These are phyloP conservation scores for Verticillium nubilum DNA, from an alignment of 2,329 filamentous ascomycete genomes.

Conservation along the genomic window DNA sequence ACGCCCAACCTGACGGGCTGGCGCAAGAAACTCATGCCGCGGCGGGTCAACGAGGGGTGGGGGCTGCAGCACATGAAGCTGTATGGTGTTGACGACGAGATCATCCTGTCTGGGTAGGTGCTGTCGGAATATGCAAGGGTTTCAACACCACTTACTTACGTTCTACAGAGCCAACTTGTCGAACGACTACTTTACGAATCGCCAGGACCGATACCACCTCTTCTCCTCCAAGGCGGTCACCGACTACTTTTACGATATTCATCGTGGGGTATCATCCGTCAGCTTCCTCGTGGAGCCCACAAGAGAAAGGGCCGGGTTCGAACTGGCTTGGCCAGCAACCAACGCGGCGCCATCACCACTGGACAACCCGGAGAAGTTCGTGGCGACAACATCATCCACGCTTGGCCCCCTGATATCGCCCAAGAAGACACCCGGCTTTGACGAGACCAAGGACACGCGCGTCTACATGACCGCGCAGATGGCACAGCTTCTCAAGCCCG, in stretches of 20 bases:
- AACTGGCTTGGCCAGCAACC: constrained; percentile 64
- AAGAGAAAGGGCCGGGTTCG: constrained; percentile 49
- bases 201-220: constrained; percentile 90
- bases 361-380: constrained; percentile 62
- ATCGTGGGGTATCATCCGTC: constrained; percentile 70
- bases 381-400: constrained; percentile 59
- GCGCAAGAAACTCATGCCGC: constrained; percentile 77
- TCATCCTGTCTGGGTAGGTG: constrained; percentile 80
- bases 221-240: constrained; percentile 76
- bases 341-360: constrained; percentile 76
- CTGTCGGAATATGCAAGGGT: not conserved
- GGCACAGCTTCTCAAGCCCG: constrained; percentile 72
- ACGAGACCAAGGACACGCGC: constrained; percentile 48
- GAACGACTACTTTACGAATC: constrained; percentile 91
- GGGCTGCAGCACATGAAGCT: constrained; percentile 98
- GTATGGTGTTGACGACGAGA: constrained; percentile 91
- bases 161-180: constrained; percentile 70
- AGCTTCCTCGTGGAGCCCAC: constrained; percentile 75
- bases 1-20: constrained; percentile 90
- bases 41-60: constrained; percentile 95
- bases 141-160: not conserved
- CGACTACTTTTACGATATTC: constrained; percentile 75
- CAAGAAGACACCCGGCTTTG: not conserved
- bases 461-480: constrained; percentile 87
- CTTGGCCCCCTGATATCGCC: constrained; percentile 57